phyloP scores from a whole-genome alignment of 345 rosid genomes.

The Lagerstroemia speciosa region DNA sequence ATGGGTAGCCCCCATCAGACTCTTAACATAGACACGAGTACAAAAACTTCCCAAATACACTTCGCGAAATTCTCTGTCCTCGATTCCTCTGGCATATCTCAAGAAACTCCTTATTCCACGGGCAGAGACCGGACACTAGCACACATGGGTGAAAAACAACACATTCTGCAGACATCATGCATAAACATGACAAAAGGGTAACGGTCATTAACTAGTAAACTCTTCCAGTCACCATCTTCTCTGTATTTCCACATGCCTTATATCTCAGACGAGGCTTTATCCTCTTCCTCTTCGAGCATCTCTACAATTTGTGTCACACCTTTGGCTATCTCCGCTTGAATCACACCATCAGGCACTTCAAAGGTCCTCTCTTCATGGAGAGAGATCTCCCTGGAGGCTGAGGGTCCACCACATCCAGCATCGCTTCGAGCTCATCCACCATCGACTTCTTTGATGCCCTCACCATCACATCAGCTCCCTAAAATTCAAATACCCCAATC shows the following conservation, averaged over 20 bases:
- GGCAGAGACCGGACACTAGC: not conserved
- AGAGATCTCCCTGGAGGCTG: slow-evolving; percentile 58
- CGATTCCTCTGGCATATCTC: no score
- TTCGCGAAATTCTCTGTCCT: no score
- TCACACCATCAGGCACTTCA: slow-evolving; percentile 70
- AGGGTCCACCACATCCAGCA: slow-evolving; percentile 87
- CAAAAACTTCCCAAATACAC: no score
- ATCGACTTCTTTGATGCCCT: slow-evolving; percentile 70
- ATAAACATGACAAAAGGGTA: not conserved
- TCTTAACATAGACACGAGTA: no score
- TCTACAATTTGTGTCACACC: slow-evolving; percentile 80
- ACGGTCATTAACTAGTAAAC: not conserved
- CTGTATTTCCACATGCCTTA: not conserved
- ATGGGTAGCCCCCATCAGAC: no score
- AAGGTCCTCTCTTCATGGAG: slow-evolving; percentile 81
- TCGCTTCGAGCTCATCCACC: slow-evolving; percentile 87
- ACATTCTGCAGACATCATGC: not conserved
- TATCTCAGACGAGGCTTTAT: slow-evolving; percentile 3
- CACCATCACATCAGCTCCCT: slow-evolving; percentile 77
- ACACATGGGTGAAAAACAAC: not conserved
- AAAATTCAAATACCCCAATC: not conserved
- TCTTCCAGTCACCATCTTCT: not conserved
- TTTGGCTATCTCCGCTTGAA: slow-evolving; percentile 61
- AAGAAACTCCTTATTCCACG: not conserved
- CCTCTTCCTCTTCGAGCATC: slow-evolving; percentile 58